These are phyloP conservation scores for Podaxis sp. DNA, from an alignment of 768 basidiomycete genomes.

Conservation along the genomic window DNA sequence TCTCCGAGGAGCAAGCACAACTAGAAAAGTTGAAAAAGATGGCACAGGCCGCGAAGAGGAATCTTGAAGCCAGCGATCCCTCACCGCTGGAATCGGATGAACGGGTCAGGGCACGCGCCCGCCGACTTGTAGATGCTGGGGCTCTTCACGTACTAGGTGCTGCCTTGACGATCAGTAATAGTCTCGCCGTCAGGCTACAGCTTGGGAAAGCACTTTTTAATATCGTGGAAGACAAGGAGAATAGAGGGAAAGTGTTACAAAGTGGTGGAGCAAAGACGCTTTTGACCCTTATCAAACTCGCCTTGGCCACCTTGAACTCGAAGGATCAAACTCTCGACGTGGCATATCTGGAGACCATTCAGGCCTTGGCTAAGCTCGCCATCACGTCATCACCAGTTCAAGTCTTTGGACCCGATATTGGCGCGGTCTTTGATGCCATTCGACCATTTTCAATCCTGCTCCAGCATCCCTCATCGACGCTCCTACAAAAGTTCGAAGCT, in stretches of 20 bases:
- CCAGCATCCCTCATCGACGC: slow-evolving; percentile 60
- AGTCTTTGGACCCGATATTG: slow-evolving; percentile 85
- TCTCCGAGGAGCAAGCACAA: slow-evolving; percentile 81
- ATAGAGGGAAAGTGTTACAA: slow-evolving; percentile 74
- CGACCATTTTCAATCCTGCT: slow-evolving; percentile 77
- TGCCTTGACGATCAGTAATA: slow-evolving; percentile 58
- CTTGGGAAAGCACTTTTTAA: slow-evolving; percentile 65
- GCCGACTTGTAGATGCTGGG: slow-evolving; percentile 56
- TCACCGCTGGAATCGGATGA: slow-evolving; percentile 61
- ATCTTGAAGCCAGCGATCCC: slow-evolving; percentile 26
- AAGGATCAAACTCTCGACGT: slow-evolving; percentile 26
- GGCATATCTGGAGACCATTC: slow-evolving; percentile 57
- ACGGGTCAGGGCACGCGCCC: slow-evolving; percentile 61
- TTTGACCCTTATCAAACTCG: slow-evolving; percentile 51
- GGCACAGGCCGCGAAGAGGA: slow-evolving; percentile 46
- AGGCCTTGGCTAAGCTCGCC: slow-evolving; percentile 89
- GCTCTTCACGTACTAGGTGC: slow-evolving; percentile 60
- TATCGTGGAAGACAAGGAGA: slow-evolving; percentile 74
- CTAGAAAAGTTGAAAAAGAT: slow-evolving; percentile 77
- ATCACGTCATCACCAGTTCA: slow-evolving; percentile 90
- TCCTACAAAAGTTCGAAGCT: slow-evolving; percentile 87
- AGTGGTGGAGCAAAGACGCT: slow-evolving; percentile 75
- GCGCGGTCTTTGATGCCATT: slow-evolving; percentile 78
- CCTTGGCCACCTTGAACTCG: slow-evolving; percentile 31
- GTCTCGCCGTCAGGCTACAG: slow-evolving; percentile 54